Conservation (phyloP, 495 filamentous ascomycete genomes). For the Neurospora terricola region DNA sequence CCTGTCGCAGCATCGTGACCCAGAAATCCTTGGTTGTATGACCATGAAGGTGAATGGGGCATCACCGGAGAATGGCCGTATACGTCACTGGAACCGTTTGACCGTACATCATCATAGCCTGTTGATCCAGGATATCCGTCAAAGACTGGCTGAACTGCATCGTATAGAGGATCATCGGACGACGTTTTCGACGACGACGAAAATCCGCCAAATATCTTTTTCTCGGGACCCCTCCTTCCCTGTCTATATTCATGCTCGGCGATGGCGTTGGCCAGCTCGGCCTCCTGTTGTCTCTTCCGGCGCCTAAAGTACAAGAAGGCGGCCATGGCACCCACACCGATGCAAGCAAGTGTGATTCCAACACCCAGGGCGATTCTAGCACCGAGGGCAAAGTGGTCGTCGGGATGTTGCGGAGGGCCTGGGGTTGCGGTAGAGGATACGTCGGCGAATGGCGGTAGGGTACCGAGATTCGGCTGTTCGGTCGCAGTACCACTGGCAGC, state of each 20-base stretch:
- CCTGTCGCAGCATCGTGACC: neutral
- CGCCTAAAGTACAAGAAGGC: slow-evolving; percentile 19
- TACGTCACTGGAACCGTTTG: slow-evolving; percentile 6
- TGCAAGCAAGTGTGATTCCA: slow-evolving; percentile 11
- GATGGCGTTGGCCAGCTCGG: slow-evolving; percentile 9
- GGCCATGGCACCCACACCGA: slow-evolving; percentile 20
- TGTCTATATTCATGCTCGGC: slow-evolving; percentile 12
- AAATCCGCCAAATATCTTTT: slow-evolving; percentile 3
- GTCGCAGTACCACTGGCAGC: neutral
- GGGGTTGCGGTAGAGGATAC: neutral
- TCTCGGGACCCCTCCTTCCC: slow-evolving; percentile 14
- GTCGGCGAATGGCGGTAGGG: neutral
- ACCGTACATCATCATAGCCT: slow-evolving; percentile 26
- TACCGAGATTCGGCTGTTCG: neutral
- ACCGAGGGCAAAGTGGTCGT: slow-evolving; percentile 13
- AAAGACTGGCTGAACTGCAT: slow-evolving; percentile 18
- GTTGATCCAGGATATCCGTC: slow-evolving; percentile 25
- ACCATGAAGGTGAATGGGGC: slow-evolving; percentile 14
- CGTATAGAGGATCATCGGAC: slow-evolving; percentile 19
- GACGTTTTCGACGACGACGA: slow-evolving; percentile 13
- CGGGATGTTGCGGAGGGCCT: neutral
- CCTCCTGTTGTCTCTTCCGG: slow-evolving; percentile 11
- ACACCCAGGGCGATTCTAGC: slow-evolving; percentile 19
- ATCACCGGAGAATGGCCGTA: slow-evolving; percentile 15
- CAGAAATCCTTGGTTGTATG: slow-evolving; percentile 8